These are phyloP conservation scores for Annulohypoxylon moriforme DNA, from an alignment of 495 filamentous ascomycete species.

Conservation along the genomic window DNA sequence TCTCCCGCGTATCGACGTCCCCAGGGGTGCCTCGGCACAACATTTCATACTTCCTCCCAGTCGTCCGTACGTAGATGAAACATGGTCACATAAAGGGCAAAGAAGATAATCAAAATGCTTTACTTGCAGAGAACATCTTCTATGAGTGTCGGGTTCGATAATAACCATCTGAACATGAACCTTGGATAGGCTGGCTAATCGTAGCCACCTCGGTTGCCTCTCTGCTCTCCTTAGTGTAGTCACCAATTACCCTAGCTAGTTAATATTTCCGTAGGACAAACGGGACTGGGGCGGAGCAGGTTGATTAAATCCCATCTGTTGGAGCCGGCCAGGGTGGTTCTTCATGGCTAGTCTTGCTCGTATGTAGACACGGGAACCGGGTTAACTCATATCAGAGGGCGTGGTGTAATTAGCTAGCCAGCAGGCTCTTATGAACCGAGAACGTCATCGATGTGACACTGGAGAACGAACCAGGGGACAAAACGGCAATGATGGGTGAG, in stretches of 20 bases:
- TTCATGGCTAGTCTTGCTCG: conserved; percentile 25
- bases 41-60: conserved; percentile 16
- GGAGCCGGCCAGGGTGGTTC: conserved; percentile 25
- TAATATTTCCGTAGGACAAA: conserved; percentile 38
- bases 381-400: conserved; percentile 22
- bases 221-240: background rate
- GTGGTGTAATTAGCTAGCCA: conserved; percentile 32
- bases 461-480: conserved; percentile 12
- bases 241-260: conserved; percentile 16
- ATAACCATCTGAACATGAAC: conserved; percentile 1
- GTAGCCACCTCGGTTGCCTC: conserved; percentile 1
- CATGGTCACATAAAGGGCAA: conserved; percentile 22
- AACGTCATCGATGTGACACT: conserved; percentile 44
- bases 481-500: conserved; percentile 34
- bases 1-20: conserved; percentile 25
- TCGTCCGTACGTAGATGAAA: conserved; percentile 31
- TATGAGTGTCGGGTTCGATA: conserved; percentile 20
- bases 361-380: conserved; percentile 36
- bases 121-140: conserved; percentile 1
- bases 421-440: conserved; percentile 12
- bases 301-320: conserved; percentile 24
- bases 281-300: conserved; percentile 36
- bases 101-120: conserved; percentile 15
- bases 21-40: conserved; percentile 27
- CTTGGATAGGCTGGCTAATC: conserved; percentile 33